Conservation (phyloP, 1,284 basidiomycete genomes). For the Moesziomyces antarcticus region DNA sequence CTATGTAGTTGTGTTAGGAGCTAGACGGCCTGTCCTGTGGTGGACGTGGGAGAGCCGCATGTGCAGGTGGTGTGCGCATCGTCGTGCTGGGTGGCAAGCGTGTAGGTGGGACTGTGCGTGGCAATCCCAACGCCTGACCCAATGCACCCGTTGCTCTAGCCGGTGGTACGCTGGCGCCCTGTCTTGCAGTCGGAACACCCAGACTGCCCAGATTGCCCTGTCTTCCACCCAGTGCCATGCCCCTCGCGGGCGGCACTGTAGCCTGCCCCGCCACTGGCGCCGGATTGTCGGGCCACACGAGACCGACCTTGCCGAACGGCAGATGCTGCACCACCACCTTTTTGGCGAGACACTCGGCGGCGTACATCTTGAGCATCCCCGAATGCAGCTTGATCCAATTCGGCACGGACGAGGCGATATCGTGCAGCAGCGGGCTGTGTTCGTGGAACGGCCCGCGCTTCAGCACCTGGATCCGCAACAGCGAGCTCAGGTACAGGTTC, state of each 20-base stretch:
- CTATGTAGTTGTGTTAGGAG: too few relatives aligned
- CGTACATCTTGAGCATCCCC: constrained; percentile 95
- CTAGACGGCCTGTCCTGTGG: too few relatives aligned
- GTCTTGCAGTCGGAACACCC: constrained; percentile 31
- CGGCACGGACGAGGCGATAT: constrained; percentile 84
- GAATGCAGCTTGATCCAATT: constrained; percentile 89
- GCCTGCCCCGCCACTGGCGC: neutral
- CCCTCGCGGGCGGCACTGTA: neutral
- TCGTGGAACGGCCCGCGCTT: constrained; percentile 60
- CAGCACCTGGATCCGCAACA: constrained; percentile 72
- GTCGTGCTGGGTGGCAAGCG: too few relatives aligned
- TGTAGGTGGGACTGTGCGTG: too few relatives aligned
- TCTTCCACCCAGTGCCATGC: constrained; percentile 24
- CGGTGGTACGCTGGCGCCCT: constrained; percentile 1
- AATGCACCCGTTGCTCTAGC: neutral
- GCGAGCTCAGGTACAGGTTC: constrained; percentile 70
- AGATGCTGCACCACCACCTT: constrained; percentile 97
- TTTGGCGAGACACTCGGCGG: constrained; percentile 93
- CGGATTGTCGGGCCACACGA: constrained; percentile 18
- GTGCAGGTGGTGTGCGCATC: too few relatives aligned
- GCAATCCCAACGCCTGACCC: constrained; percentile 9
- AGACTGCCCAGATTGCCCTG: constrained; percentile 39
- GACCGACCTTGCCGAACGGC: constrained; percentile 75
- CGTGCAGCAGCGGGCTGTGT: constrained; percentile 79
- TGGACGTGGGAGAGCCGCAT: too few relatives aligned